Evolutionary conservation across 2,329 filamentous ascomycete species (phyloP).

Genomic region (Verticillium klebahnii): DNA sequence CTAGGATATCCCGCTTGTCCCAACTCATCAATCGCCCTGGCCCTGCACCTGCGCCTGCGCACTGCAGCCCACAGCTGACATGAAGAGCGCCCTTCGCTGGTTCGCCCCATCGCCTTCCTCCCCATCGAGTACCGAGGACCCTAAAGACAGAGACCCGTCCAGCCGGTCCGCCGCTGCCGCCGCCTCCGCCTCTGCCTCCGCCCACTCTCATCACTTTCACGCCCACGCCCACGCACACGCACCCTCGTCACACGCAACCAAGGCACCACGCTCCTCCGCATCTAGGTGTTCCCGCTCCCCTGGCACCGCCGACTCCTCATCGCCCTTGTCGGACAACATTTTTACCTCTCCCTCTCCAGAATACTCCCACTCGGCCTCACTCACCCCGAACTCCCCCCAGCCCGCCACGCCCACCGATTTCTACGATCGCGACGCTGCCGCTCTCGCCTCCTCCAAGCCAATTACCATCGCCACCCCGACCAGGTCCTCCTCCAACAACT

Average conservation of each 20-base stretch:
- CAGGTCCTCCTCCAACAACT: conserved; percentile 13
- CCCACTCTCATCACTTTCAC: conserved; percentile 2
- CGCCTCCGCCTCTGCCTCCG: conserved; percentile 17
- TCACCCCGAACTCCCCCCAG: conserved; percentile 33
- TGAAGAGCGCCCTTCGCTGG: conserved; percentile 16
- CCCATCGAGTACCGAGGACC: conserved; percentile 17
- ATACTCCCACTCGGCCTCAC: conserved; percentile 25
- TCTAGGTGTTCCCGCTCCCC: not conserved
- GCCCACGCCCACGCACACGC: not conserved
- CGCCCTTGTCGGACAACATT: conserved; percentile 13
- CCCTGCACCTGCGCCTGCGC: not conserved
- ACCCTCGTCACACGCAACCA: not conserved
- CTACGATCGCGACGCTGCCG: conserved; percentile 16
- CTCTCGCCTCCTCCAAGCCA: conserved; percentile 25
- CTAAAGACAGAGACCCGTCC: conserved; percentile 14
- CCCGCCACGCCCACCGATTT: conserved; percentile 35
- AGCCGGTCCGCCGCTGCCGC: conserved; percentile 15
- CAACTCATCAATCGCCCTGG: not conserved
- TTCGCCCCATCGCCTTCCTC: conserved; percentile 7
- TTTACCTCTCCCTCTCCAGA: conserved; percentile 21
- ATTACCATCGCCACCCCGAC: conserved; percentile 25
- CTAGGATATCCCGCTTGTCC: not conserved
- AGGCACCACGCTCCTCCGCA: not conserved
- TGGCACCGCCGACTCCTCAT: not conserved
- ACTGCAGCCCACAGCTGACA: conserved; percentile 10